These are phyloP conservation scores for Berberis vulgaris DNA, from an alignment of 164 flowering plant genomes.

Conservation along the genomic window DNA sequence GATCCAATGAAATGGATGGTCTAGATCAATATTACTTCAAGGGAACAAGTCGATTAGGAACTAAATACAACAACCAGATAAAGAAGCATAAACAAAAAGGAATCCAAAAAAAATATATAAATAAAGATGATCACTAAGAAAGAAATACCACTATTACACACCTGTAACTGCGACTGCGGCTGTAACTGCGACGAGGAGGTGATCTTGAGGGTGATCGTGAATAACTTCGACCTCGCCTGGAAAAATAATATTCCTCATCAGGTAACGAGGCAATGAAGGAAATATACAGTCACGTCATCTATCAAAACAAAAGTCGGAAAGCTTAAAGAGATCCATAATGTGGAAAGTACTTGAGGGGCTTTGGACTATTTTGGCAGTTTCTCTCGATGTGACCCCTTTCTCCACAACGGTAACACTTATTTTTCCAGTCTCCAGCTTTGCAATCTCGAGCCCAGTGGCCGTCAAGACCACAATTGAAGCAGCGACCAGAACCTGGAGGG, in stretches of 20 bases:
- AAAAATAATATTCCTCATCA: not conserved
- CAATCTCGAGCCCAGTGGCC: constrained; percentile 99
- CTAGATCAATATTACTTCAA: too few species aligned
- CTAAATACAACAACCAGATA: too few species aligned
- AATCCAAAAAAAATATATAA: too few species aligned
- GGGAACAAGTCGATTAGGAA: too few species aligned
- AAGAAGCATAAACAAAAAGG: too few species aligned
- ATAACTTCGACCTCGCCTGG: constrained; percentile 46
- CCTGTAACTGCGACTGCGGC: constrained; percentile 77
- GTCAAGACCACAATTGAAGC: constrained; percentile 94
- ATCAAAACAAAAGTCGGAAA: not conserved
- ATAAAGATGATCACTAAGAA: not conserved
- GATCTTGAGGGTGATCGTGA: constrained; percentile 59
- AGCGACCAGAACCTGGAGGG: constrained; percentile 93
- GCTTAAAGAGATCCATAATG: not conserved
- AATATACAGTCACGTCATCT: not conserved
- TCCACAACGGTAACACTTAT: constrained; percentile 94
- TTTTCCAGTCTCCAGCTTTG: constrained; percentile 99
- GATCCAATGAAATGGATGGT: too few species aligned
- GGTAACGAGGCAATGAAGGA: not conserved
- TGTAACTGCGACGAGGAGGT: constrained; percentile 58
- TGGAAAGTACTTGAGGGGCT: constrained; percentile 41
- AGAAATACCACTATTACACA: constrained; percentile 7
- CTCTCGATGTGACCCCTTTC: constrained; percentile 84
- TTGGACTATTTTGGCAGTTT: constrained; percentile 85